These are phyloP conservation scores for Hydnum rufescens DNA, from an alignment of 768 basidiomycete genomes.

Conservation along the genomic window DNA sequence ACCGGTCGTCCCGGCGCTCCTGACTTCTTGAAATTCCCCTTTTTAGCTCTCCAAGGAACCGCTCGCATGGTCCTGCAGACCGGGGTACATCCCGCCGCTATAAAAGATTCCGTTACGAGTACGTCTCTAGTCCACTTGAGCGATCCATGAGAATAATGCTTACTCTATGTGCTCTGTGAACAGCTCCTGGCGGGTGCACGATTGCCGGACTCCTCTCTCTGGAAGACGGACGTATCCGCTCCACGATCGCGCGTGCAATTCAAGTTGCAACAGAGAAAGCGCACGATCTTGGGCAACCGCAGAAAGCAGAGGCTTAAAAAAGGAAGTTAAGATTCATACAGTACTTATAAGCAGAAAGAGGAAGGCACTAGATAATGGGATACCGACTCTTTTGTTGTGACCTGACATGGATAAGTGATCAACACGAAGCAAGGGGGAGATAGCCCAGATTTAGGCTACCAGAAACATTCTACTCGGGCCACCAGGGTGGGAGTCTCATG, in stretches of 20 bases:
- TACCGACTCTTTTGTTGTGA: no score
- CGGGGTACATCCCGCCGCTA: conserved; percentile 82
- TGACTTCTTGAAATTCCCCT: not conserved
- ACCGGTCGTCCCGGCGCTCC: not conserved
- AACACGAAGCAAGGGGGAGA: no score
- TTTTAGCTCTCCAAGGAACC: conserved; percentile 77
- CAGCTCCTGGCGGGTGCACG: conserved; percentile 94
- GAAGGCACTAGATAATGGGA: no score
- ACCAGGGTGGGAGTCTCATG: no score
- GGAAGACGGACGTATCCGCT: conserved; percentile 84
- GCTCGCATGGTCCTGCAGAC: conserved; percentile 86
- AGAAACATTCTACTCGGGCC: no score
- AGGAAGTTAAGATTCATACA: no score
- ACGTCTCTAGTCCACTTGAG: conserved; percentile 16
- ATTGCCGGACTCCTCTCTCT: conserved; percentile 91
- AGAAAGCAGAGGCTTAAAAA: no score
- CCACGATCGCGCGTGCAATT: conserved; percentile 86
- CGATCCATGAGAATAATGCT: not conserved
- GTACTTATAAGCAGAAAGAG: no score
- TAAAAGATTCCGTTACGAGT: conserved; percentile 98
- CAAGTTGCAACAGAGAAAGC: conserved; percentile 86
- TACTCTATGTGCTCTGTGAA: not conserved
- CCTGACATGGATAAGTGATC: no score
- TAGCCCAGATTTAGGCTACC: no score
- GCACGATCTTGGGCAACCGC: conserved; percentile 59